phyloP scores from a whole-genome alignment of 352 stramenopile species.

The Thraustotheca clavata region DNA sequence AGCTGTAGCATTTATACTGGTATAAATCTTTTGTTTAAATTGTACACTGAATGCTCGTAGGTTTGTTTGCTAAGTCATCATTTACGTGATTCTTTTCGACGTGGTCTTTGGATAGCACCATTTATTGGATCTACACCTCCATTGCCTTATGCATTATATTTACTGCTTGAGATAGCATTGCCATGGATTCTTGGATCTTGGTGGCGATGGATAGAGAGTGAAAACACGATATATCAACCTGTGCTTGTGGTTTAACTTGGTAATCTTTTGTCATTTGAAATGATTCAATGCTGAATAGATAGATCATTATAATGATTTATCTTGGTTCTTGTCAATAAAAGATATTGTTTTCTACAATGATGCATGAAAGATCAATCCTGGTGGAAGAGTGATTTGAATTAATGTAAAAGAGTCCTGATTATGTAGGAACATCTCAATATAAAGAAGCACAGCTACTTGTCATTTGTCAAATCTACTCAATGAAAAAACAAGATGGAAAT shows the following conservation, averaged over 20 bases:
- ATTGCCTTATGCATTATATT: constrained; percentile 13
- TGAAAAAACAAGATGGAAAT: not conserved
- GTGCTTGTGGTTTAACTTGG: constrained; percentile 7
- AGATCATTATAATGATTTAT: too few species aligned
- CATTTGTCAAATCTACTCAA: not conserved
- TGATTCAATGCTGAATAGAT: too few species aligned
- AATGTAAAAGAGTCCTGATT: not conserved
- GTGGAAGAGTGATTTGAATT: constrained; percentile 5
- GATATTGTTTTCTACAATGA: not conserved
- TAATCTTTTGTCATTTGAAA: too few species aligned
- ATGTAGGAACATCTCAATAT: not conserved
- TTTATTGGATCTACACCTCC: constrained; percentile 5
- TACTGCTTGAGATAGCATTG: not conserved
- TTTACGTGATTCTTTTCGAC: constrained; percentile 14
- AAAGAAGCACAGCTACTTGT: not conserved
- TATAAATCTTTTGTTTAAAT: not conserved
- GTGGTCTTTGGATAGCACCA: constrained; percentile 17
- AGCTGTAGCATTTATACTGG: not conserved
- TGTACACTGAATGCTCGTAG: not conserved
- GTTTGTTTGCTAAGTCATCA: constrained; percentile 18
- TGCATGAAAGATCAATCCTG: not conserved
- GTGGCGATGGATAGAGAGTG: not conserved
- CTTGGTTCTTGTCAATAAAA: not conserved
- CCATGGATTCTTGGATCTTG: not conserved
- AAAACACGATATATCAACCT: not conserved